Base-by-base conservation (phyloP, 2,329 filamentous ascomycete genomes). In the Neurospora crassa region DNA sequence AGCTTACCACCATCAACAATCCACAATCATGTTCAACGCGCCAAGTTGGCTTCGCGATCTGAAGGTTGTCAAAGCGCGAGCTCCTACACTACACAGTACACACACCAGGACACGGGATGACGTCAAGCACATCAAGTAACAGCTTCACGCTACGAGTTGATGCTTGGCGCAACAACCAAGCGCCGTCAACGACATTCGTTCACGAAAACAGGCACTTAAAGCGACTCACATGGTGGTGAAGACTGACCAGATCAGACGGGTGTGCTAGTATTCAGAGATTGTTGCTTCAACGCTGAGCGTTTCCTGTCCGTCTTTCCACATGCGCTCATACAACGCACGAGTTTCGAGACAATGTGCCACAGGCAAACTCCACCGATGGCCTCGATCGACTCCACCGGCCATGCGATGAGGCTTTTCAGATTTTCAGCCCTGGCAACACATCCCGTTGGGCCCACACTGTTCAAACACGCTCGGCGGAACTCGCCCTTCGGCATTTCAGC, bases 331-430 rank as follows among this genome's bases (percentile, higher is more conserved):
- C 53, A 11, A n/a, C 53, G 16, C 18, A n/a, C 53, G 16, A 53
- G 20, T 29, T 29, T 18, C 53, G 53, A 63, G 53, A 63, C 53
- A 63, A 63, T 18, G 45, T 63, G 53, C 53, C 53, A 63, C 53
- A 34, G 53, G 24, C 29, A 63, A 37, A 34, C 53, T 37, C 53
- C 53, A 63, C 53, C 53, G 29, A 63, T 34, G 18, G 18, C 24
- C 34, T 63, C 53, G 53, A 63, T 63, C 53, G 53, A 63, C 53
- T 34, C 53, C 53, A 63, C 53, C 53, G 24, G 53, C 53, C 53
- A 63, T 63, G 53, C 53, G 53, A 63, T 63, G 53, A 63, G 53
- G 53, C 53, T 63, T 63, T 63, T 63, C 53, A 63, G 53, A 63
- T 63, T 63, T 63, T 63, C 53, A 63, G 53, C 53, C 53, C 53